These are phyloP conservation scores for Globisporangium splendens DNA, from an alignment of 352 stramenopile species.

Conservation along the genomic window DNA sequence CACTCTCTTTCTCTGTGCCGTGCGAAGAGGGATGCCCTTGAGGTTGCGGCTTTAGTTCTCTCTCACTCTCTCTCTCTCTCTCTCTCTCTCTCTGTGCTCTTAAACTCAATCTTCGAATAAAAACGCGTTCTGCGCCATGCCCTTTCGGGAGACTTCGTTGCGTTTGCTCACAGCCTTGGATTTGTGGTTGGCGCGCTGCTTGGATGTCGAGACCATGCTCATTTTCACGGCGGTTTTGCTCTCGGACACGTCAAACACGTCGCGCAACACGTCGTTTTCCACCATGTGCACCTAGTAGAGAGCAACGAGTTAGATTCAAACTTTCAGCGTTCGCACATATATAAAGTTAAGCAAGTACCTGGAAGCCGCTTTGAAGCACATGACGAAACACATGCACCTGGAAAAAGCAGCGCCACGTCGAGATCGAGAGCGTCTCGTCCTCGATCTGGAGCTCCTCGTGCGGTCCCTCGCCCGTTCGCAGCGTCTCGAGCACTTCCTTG, in stretches of 20 bases:
- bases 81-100: neutral
- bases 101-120: constrained; percentile 46
- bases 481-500: constrained; percentile 66
- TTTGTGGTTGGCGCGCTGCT: constrained; percentile 43
- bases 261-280: constrained; percentile 53
- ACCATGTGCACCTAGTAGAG: constrained; percentile 34
- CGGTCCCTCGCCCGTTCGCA: constrained; percentile 50
- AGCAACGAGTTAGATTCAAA: neutral
- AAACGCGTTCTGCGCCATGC: constrained; percentile 57
- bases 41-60: too few species aligned
- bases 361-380: constrained; percentile 49
- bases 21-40: neutral
- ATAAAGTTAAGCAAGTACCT: constrained; percentile 17
- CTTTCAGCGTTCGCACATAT: neutral
- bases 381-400: constrained; percentile 59
- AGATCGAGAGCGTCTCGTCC: constrained; percentile 45
- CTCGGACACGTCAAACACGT: constrained; percentile 60
- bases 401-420: constrained; percentile 63
- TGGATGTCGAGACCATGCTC: constrained; percentile 42
- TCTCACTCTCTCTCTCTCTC: too few species aligned
- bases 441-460: constrained; percentile 52
- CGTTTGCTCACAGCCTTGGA: constrained; percentile 49
- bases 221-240: constrained; percentile 37
- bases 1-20: too few species aligned
- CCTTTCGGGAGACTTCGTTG: constrained; percentile 53